Base-by-base conservation (phyloP, 257 asterid species). In the Plectranthus barbatus region DNA sequence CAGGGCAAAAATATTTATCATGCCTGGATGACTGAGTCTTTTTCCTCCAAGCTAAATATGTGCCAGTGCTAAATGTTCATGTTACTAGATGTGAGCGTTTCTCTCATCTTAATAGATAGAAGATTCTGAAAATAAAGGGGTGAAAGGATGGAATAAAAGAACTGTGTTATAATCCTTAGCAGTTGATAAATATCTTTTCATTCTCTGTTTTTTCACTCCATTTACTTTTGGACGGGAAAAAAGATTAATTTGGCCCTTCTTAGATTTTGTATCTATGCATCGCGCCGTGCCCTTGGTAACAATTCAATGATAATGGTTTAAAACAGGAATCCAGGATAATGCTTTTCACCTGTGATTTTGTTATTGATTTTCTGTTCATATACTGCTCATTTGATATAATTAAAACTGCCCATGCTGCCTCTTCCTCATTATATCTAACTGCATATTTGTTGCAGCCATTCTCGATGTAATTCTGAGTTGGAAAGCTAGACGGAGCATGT, bases 401-500 rank as follows among this genome's bases (percentile, higher is more conserved):
- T 18, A 51, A 67, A 56, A 37, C 51, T 12, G 54, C 17, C 21
- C 9, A n/a, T n/a, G 21, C 55, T 40, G 9, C 46, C 18, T 54
- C 33, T 63, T 66, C 57, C 65, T 47, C 66, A 23, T 37, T 94
- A 91, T 41, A 41, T 13, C 46, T 41, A 41, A 41, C 6, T 59
- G 36, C 56, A 60, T 42, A 17, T 59, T 40, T 60, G 11, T 69
- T 76, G 81, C 90, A 92, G 99, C 97, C 60, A 60, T 86, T 68
- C 97, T 92, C 66, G 99, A 92, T 81, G 88, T 92, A 47, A 82
- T 87, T 64, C 76, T 92, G 64, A 89, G 75, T 73, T 90, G 85
- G 80, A 89, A 92, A 87, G 96, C 99, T 56, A 82, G 99, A 79
- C 78, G 62, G 50, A 89, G 94, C 79, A 92, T 92, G 99, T 72